Evolutionary conservation across 768 basidiomycete species (phyloP).

Genomic region (Serpula lacrymans): DNA sequence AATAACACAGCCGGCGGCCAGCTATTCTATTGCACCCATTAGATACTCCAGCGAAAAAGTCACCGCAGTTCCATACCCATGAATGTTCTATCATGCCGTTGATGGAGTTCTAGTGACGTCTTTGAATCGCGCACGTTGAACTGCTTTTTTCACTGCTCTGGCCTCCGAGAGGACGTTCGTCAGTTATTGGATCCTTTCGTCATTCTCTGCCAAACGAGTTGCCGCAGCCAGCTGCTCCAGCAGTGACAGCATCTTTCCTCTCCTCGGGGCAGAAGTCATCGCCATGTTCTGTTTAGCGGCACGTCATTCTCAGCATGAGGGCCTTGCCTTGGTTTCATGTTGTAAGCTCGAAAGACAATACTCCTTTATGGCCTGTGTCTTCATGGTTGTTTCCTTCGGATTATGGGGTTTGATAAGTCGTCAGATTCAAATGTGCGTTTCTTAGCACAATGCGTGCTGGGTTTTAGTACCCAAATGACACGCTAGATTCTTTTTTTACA

Average conservation of each 20-base stretch:
- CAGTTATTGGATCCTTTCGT: slow-evolving; percentile 64
- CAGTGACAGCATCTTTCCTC: slow-evolving; percentile 50
- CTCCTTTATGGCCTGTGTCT: no score
- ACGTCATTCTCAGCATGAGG: no score
- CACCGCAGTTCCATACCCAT: slow-evolving; percentile 53
- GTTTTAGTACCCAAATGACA: no score
- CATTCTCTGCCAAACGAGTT: slow-evolving; percentile 50
- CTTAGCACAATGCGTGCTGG: no score
- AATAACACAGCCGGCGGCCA: slow-evolving; percentile 9
- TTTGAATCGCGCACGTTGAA: slow-evolving; percentile 51
- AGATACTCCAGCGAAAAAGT: slow-evolving; percentile 46
- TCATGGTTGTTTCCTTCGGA: no score
- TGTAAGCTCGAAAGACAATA: no score
- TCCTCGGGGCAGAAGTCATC: no score
- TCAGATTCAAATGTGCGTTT: no score
- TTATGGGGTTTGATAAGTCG: no score
- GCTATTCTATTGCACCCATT: slow-evolving; percentile 20
- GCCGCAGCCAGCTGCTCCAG: slow-evolving; percentile 47
- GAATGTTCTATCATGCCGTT: slow-evolving; percentile 68
- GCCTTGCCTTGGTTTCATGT: no score
- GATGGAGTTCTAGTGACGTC: slow-evolving; percentile 63
- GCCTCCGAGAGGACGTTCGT: slow-evolving; percentile 83
- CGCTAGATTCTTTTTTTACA: no score
- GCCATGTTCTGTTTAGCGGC: no score
- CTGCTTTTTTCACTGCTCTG: slow-evolving; percentile 64